Evolutionary conservation across 805 yeast genomes (phyloP).

Genomic region (Nakazawaea populi): DNA sequence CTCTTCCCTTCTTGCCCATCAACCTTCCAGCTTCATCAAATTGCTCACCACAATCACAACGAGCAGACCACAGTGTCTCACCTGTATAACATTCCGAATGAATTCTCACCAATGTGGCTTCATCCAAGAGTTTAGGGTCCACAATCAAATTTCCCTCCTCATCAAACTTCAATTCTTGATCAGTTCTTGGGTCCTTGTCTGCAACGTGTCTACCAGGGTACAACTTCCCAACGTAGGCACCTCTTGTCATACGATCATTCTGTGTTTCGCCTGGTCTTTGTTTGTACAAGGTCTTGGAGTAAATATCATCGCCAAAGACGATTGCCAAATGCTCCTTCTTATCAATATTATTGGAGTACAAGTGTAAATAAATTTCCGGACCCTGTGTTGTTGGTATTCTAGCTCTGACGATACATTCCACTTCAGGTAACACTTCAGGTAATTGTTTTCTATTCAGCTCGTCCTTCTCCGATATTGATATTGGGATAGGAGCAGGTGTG

Average conservation of each 20-base stretch:
- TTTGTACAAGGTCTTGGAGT: constrained; percentile 68
- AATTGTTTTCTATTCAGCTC: constrained; percentile 31
- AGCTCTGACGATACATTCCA: constrained; percentile 88
- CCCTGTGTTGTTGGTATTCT: constrained; percentile 95
- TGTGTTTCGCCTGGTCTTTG: constrained; percentile 69
- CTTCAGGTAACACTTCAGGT: constrained; percentile 61
- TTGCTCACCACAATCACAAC: constrained; percentile 99
- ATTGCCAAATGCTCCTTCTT: constrained; percentile 94
- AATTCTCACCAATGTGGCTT: constrained; percentile 71
- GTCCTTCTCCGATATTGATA: constrained; percentile 7
- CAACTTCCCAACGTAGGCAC: constrained; percentile 89
- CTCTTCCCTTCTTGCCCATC: constrained; percentile 84
- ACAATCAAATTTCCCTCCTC: constrained; percentile 28
- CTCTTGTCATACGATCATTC: constrained; percentile 95
- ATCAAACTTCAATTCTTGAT: constrained; percentile 36
- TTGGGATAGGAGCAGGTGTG: constrained; percentile 22
- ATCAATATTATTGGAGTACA: constrained; percentile 82
- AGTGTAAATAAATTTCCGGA: constrained; percentile 86
- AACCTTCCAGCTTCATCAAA: constrained; percentile 95
- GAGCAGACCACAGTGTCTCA: constrained; percentile 98
- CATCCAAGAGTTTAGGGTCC: constrained; percentile 26
- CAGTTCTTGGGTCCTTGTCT: constrained; percentile 46
- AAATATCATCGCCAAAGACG: constrained; percentile 88
- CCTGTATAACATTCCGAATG: constrained; percentile 99
- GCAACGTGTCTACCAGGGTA: constrained; percentile 80